Evolutionary conservation across 352 stramenopile genomes (phyloP), one percentile per base, ranked within the genome.

Genomic region (Globisporangium rhizosaccharum): DNA sequence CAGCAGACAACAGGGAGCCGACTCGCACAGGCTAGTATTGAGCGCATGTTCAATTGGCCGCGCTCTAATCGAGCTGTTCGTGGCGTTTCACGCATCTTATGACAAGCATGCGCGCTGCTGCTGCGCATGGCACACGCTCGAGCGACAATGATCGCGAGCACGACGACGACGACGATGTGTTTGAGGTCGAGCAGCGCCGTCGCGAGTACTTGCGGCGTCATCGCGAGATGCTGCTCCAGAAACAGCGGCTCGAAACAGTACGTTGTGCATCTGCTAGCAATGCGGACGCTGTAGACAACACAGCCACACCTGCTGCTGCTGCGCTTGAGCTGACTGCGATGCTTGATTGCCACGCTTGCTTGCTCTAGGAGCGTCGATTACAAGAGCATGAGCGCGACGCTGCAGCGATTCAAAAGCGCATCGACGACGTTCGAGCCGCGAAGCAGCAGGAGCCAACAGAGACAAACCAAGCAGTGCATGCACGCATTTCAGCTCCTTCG

Each of bases 191-290:
- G 61, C 55, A 51, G 26, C 63, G 55, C 1, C 72, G 77, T 0
- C 30, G 77, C 23, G 75, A 62, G 42, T 87, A 75, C 49, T 58
- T 87, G 51, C 68, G 66, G 2, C 70, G 59, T 1, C 77, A 85
- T 46, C 72, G 63, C 42, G 76, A 77, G 62, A 53, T 63, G 53
- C 68, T 86, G 17, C 67, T 80, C 47, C 80, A 83, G 57, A 76
- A 73, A 17, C 71, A 73, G 53, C 73, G 76, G n/a, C 63, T 86
- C 20, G 78, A 88, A 36, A 81, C 76, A 51, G 39, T 25, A 10
- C 20, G n/a, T 14, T 33, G 3, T 15, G 39, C 5, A 12, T 28
- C 3, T 14, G 30, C 20, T 14, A 6, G 14, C 14, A 18, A 18
- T 14, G 11, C 39, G 23, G 23, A 23, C 17, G 39, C 39, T 44